Conservation (phyloP, 441 rosid genomes). For the Gossypium trilobum region DNA sequence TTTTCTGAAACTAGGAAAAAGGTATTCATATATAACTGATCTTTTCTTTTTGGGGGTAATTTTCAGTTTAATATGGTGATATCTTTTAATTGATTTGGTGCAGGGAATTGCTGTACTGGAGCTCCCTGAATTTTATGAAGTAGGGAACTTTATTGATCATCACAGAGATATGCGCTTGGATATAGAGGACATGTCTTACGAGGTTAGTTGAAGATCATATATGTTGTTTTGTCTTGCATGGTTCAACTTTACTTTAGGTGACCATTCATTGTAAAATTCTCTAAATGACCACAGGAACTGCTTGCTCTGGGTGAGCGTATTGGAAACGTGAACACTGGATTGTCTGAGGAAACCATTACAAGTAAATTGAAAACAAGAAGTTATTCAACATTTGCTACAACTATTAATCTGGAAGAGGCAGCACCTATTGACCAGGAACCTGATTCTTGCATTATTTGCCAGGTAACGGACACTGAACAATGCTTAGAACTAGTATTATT, state of each 20-base stretch:
- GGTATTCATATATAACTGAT: background rate
- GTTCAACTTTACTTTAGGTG: background rate
- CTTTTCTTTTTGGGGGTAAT: background rate
- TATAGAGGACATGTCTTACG: conserved; percentile 86
- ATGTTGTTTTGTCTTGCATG: background rate
- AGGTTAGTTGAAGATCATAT: conserved; percentile 34
- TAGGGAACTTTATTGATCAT: conserved; percentile 44
- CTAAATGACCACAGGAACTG: conserved; percentile 51
- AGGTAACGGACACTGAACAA: conserved; percentile 35
- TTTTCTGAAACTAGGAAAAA: background rate
- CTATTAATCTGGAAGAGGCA: conserved; percentile 53
- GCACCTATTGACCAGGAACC: conserved; percentile 49
- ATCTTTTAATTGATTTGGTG: conserved; percentile 15
- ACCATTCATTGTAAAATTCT: background rate
- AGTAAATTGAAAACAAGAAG: conserved; percentile 42
- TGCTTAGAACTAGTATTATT: background rate
- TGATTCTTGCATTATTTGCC: conserved; percentile 77
- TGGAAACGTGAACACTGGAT: conserved; percentile 72
- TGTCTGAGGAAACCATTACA: conserved; percentile 50
- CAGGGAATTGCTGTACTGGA: conserved; percentile 67
- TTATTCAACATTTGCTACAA: conserved; percentile 25
- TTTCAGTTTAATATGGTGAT: background rate
- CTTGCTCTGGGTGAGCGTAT: conserved; percentile 77
- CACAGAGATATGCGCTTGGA: conserved; percentile 91
- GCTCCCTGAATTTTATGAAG: conserved; percentile 43